Base-by-base conservation (phyloP, 2,329 filamentous ascomycete species). In the Exophiala sp. region DNA sequence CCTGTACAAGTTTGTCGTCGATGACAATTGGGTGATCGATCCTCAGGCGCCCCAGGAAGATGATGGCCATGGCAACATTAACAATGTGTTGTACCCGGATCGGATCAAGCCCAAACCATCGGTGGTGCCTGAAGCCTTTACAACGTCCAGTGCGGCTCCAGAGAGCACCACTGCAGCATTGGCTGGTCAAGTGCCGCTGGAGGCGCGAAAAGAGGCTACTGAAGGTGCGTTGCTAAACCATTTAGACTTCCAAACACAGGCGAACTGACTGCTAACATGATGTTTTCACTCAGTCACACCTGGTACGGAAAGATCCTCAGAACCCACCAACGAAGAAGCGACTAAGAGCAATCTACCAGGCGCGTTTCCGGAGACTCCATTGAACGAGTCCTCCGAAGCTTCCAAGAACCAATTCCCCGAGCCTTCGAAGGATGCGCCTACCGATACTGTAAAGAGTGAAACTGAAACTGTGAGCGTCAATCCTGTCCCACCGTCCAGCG, bases 1-100 rank as follows among this genome's bases (percentile, higher is more conserved):
- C 61, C 83, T 84, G 65, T 98, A 96, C 82, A 98, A 98, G 91
- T 98, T 95, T 69, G 86, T 98, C 62, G 91, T 96, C 60, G 88
- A 98, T 78, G 88, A 86, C 60, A 80, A 79, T 61, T 98, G 93
- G 93, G 82, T 82, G 43, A 86, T 83, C 67, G 90, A 96, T 70
- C 81, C 83, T 62, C 81, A 82, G 52, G 85, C 83, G 35, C 86
- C 86, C 52, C 83, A 85, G 70, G 90, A 96, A 72, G 80, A 81
- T 64, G 91, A 96, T 75, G 78, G 79, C 58, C 76, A 82, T 63
- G 85, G 86, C 63, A 95, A 91, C 77, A 76, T 89, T 63, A 97
- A 97, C 78, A 97, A 97, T 80, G 82, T 96, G 58, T 79, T 98
- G 50, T 79, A 80, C 34, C 81, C 85, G 50, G 80, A 88, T 56